Base-by-base conservation (phyloP, 352 stramenopile genomes). In the Pythium grandisporangium region DNA sequence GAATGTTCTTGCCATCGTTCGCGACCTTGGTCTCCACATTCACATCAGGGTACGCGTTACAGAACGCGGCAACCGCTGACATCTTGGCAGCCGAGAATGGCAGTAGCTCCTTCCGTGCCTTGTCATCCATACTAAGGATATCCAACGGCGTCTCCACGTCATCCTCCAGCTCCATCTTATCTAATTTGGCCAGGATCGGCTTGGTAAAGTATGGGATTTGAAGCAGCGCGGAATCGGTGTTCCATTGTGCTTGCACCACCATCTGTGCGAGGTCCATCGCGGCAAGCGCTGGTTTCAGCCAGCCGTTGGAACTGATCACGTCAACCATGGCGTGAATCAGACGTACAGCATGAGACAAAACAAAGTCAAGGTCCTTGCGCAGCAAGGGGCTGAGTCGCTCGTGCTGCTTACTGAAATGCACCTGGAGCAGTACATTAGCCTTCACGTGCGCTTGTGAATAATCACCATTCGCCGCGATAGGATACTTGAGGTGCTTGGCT, bases 251-350 rank as follows among this genome's bases (percentile, higher is more conserved):
- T 55, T 99, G 97, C 20, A 99, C 93, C 34, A 99, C 74, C 96
- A 99, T 99, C 64, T 99, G 97, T 16, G 84, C 95, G 5, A 99
- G 73, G 53, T 99, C 96, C 96, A 99, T 99, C 6, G 95, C 94
- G 12, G 94, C 91, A 6, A 99, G 63, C 4, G 96, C 96, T 5
- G 96, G 96, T 66, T 98, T 98, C 10, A 99, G 74, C 95, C 96
- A 99, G 4, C 95, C 93, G 60, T 98, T 98, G 34, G 92, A 98
- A 44, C 93, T 98, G 43, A 99, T 98, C 11, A 99, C 96, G 61
- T 99, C 96, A 37, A 99, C 96, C 66, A 99, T 96, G 3, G 95
- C 94, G 53, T 98, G 94, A 44, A 99, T 63, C 17, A 99, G 68
- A 35, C 92, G 91, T 17, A 98, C 77, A 1, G 86, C 83, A 33